phyloP scores from a whole-genome alignment of 2,329 filamentous ascomycete species.

The Fusarium sterilihyphosum region DNA sequence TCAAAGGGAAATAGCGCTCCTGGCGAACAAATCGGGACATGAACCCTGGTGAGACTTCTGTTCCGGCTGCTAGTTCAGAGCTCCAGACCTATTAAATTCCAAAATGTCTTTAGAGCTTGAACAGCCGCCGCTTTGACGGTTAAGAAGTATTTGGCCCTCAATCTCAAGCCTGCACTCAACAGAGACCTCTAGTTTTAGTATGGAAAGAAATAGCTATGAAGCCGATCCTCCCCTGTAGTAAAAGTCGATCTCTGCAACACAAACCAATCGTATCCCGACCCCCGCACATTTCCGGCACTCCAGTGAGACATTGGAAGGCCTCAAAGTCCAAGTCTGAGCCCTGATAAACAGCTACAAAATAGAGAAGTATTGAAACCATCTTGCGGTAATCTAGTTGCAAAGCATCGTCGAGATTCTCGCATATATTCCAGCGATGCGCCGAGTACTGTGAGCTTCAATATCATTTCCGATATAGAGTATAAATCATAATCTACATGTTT shows the following conservation, averaged over 20 bases:
- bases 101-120: background rate
- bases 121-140: fast-evolving
- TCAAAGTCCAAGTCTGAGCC: background rate
- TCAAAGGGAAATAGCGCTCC: fast-evolving
- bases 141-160: too few relatives aligned
- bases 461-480: too few relatives aligned
- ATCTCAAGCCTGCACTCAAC: background rate
- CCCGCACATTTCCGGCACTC: background rate
- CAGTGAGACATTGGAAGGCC: background rate
- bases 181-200: background rate
- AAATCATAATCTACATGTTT: too few relatives aligned
- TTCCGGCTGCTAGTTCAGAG: background rate
- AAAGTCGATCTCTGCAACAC: background rate
- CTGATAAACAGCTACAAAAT: fast-evolving
- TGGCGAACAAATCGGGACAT: fast-evolving
- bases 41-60: background rate
- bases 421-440: background rate
- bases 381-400: fast-evolving
- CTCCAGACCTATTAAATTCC: fast-evolving
- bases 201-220: background rate
- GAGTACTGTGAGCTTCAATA: background rate
- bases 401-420: background rate
- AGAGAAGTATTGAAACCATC: fast-evolving
- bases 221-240: background rate
- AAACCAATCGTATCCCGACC: background rate